phyloP scores from a whole-genome alignment of 768 basidiomycete genomes.

The Xerocomus brunneocitrinus region DNA sequence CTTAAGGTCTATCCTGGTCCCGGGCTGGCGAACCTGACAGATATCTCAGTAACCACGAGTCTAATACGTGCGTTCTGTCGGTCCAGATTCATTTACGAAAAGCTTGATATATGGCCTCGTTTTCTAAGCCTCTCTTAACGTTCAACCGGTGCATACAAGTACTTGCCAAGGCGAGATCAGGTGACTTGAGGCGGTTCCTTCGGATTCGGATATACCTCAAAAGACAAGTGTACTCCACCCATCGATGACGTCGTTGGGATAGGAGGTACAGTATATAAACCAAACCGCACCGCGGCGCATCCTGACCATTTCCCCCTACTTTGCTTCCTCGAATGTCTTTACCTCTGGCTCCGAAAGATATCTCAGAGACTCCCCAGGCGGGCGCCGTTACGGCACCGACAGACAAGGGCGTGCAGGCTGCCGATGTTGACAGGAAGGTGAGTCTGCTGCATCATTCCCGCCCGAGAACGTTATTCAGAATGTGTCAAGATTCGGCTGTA shows the following conservation, averaged over 20 bases:
- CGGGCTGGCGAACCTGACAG: too few relatives aligned
- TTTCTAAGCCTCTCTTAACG: too few relatives aligned
- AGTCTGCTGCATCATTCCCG: not conserved
- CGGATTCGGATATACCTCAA: slow-evolving; percentile 3
- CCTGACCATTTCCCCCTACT: not conserved
- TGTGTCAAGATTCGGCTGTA: slow-evolving; percentile 57
- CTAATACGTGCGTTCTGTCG: too few relatives aligned
- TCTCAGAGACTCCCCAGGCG: slow-evolving; percentile 50
- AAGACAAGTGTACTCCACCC: slow-evolving; percentile 2
- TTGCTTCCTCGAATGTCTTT: slow-evolving; percentile 50
- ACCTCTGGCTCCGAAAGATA: slow-evolving; percentile 56
- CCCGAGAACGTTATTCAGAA: not conserved
- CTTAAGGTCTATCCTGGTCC: too few relatives aligned
- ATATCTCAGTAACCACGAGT: too few relatives aligned
- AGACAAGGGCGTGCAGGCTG: slow-evolving; percentile 55
- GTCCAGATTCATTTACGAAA: too few relatives aligned
- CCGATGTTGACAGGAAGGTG: slow-evolving; percentile 78
- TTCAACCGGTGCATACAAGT: too few relatives aligned
- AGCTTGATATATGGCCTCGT: too few relatives aligned
- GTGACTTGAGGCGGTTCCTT: not conserved
- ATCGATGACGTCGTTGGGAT: slow-evolving; percentile 16
- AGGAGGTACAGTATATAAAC: slow-evolving; percentile 8
- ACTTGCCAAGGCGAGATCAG: too few relatives aligned
- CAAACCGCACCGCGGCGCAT: not conserved
- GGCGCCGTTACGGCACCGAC: slow-evolving; percentile 66